Evolutionary conservation across 306 rosid genomes (phyloP).

Genomic region (Ormosia emarginata): DNA sequence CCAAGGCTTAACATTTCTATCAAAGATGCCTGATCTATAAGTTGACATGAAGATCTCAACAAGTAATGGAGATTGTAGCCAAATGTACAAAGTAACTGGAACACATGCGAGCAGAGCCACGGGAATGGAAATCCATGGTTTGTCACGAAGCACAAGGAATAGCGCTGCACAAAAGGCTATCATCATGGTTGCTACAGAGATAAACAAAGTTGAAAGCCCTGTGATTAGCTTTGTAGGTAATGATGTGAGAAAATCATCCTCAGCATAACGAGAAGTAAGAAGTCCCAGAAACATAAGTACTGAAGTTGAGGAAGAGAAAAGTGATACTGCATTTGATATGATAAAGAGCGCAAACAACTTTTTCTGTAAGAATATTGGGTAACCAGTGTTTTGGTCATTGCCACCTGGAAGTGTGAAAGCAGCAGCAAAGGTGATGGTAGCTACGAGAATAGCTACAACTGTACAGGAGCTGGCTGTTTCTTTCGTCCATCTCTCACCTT

Average conservation of each 20-base stretch:
- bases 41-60: not conserved
- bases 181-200: not conserved
- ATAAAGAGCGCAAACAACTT: not conserved
- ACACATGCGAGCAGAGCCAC: not conserved
- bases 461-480: not conserved
- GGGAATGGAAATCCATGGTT: not conserved
- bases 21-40: not conserved
- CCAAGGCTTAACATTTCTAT: not conserved
- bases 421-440: not conserved
- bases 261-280: not conserved
- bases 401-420: slow-evolving; percentile 11
- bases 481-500: slow-evolving; percentile 12
- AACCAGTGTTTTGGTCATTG: not conserved
- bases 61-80: not conserved
- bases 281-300: not conserved
- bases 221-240: not conserved
- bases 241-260: not conserved
- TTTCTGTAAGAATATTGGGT: not conserved
- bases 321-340: not conserved
- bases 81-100: not conserved
- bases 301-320: not conserved
- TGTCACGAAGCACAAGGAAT: not conserved
- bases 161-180: not conserved
- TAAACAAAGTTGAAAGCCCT: not conserved
- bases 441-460: not conserved